A percentile compares a stretch with the other conserved stretches of the same genome.
Evolutionary conservation across 345 rosid genomes (phyloP).

Genomic region (Linum tenue): DNA sequence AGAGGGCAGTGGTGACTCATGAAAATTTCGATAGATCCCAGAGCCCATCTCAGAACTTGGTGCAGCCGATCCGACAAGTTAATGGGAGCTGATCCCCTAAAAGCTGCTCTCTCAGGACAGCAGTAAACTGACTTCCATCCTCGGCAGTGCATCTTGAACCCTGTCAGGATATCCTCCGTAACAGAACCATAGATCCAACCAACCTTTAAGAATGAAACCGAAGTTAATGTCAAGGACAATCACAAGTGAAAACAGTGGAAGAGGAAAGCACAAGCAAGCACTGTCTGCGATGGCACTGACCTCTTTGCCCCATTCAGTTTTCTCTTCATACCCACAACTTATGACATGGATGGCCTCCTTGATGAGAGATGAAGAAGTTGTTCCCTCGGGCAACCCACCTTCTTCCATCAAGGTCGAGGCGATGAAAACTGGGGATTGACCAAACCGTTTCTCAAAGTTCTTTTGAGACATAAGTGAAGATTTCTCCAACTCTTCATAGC

Average conservation of each 20-base stretch:
- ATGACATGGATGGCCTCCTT: conserved; percentile 98
- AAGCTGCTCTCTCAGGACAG: conserved; percentile 73
- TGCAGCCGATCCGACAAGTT: conserved; percentile 88
- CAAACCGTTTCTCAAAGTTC: conserved; percentile 86
- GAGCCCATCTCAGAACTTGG: conserved; percentile 94
- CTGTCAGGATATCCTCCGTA: conserved; percentile 83
- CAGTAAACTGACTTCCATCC: conserved; percentile 94
- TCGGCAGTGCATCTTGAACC: conserved; percentile 95
- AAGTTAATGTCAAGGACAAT: background rate
- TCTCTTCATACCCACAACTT: conserved; percentile 87
- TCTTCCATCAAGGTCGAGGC: conserved; percentile 91
- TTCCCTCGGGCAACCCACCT: conserved; percentile 93
- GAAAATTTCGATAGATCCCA: conserved; percentile 93
- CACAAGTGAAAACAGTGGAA: background rate
- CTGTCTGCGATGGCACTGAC: conserved; percentile 21
- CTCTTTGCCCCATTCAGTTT: conserved; percentile 99
- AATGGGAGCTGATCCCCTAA: conserved; percentile 93
- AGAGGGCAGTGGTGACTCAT: conserved; percentile 88
- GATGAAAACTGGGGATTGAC: conserved; percentile 84
- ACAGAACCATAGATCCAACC: conserved; percentile 97
- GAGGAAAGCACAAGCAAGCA: no score
- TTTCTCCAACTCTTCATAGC: conserved; percentile 82
- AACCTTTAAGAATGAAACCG: conserved; percentile 37
- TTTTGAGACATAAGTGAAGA: conserved; percentile 94
- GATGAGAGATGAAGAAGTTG: conserved; percentile 54